Evolutionary conservation across 2,329 filamentous ascomycete species (phyloP), one percentile per base, ranked within the genome.

Genomic region (Ophiostoma ulmi): DNA sequence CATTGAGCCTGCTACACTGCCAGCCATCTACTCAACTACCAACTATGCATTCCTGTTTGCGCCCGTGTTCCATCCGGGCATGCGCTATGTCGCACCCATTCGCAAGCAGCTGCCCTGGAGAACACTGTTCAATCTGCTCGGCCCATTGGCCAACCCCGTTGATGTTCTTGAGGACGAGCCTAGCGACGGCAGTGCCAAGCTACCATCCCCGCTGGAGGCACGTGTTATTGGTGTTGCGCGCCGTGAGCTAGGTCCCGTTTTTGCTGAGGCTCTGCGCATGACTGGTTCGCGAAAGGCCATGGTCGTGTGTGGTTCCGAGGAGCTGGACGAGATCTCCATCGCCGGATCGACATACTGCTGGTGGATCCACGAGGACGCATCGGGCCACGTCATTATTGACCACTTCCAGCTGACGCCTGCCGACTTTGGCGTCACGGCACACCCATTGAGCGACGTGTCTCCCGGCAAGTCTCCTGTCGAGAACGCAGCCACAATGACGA

Each of bases 41-140:
- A 97, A 97, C 81, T 99, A 98, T 82, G 91, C 91, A 73, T 99
- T 99, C 81, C 86, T 99, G 39, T 98, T 95, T 78, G 95, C 95
- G 0, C 94, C 95, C 55, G 91, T 95, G 75, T 99, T 97, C 85
- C 95, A 99, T 81, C 93, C 93, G 0, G 94, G 93, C 67, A 97
- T 98, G 90, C 90, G 88, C 78, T 90, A 94, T 79, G 93, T 95
- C 55, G 93, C 93, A 5, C 88, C 90, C 1, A 90, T 97, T 74
- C 90, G 95, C 73, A 91, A 88, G 77, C 91, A 96, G 78, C 87
- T 99, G 31, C 94, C 94, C 72, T 94, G 95, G 85, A 89, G 95
- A 76, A 99, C 95, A 1, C 94, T 99, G 75, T 99, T 99, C 88
- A 99, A 99, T 81, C 87, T 99, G 20, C 86, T 99, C 68, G 95